phyloP scores from a whole-genome alignment of 2,329 filamentous ascomycete species.

The Nothomitra cinnamomea region DNA sequence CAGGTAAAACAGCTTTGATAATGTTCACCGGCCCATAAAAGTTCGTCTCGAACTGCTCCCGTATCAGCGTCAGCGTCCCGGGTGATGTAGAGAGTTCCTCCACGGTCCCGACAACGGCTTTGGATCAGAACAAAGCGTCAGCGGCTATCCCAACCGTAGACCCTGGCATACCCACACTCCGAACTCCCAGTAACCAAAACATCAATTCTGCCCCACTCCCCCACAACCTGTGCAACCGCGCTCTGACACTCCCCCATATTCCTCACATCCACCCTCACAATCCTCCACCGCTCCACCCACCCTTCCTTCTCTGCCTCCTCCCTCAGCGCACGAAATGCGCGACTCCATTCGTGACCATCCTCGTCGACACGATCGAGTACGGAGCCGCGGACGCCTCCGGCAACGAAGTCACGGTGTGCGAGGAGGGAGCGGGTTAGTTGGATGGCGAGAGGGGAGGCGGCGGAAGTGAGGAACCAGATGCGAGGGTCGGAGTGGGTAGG shows the following conservation, averaged over 20 bases:
- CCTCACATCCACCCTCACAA: slow-evolving; percentile 42
- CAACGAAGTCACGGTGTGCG: slow-evolving; percentile 80
- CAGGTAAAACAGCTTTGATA: slow-evolving; percentile 72
- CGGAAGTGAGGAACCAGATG: slow-evolving; percentile 84
- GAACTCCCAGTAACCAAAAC: slow-evolving; percentile 81
- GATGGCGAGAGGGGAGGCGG: slow-evolving; percentile 69
- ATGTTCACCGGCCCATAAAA: slow-evolving; percentile 96
- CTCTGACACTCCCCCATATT: slow-evolving; percentile 59
- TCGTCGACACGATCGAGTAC: slow-evolving; percentile 50
- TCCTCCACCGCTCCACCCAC: slow-evolving; percentile 61
- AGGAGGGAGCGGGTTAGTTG: slow-evolving; percentile 67
- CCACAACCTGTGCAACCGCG: slow-evolving; percentile 71
- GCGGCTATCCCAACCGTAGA: too few species aligned
- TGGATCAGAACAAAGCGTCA: neutral
- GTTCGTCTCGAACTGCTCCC: slow-evolving; percentile 84
- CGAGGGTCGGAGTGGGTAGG: slow-evolving; percentile 50
- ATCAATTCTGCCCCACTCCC: slow-evolving; percentile 73
- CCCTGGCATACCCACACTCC: slow-evolving; percentile 41
- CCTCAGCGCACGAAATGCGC: slow-evolving; percentile 66
- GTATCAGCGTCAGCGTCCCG: slow-evolving; percentile 59
- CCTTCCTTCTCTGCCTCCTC: slow-evolving; percentile 45
- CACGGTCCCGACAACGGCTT: slow-evolving; percentile 74
- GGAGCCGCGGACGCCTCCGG: slow-evolving; percentile 48
- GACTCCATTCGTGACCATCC: slow-evolving; percentile 47
- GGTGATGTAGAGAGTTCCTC: slow-evolving; percentile 68